Conservation (phyloP, 2,329 filamentous ascomycete species). For the Fusarium setosum region DNA sequence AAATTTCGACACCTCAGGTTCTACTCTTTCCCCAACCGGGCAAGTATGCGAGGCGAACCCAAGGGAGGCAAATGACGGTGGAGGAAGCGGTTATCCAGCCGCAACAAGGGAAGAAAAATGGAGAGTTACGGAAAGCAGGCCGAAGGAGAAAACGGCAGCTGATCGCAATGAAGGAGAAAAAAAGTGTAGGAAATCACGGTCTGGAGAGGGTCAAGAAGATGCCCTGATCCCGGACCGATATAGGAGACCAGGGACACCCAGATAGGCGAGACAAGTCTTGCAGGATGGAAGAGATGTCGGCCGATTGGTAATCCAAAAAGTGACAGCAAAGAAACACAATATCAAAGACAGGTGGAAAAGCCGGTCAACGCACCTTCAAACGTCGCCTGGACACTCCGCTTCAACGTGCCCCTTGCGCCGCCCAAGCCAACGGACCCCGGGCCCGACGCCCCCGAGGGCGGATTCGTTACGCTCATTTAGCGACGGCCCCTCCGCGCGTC, state of each 20-base stretch:
- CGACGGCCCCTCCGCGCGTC: slow-evolving; percentile 11
- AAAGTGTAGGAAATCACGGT: slow-evolving; percentile 11
- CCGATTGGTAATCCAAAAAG: not conserved
- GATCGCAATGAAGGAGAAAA: slow-evolving; percentile 4
- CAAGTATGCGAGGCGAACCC: slow-evolving; percentile 17
- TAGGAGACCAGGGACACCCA: slow-evolving; percentile 9
- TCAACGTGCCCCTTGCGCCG: slow-evolving; percentile 54
- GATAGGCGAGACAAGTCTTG: slow-evolving; percentile 22
- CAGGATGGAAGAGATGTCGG: not conserved
- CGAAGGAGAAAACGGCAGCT: slow-evolving; percentile 17
- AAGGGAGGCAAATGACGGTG: not conserved
- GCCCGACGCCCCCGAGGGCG: slow-evolving; percentile 61
- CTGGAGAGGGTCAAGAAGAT: not conserved
- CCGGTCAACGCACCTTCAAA: slow-evolving; percentile 65
- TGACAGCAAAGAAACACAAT: too few species aligned
- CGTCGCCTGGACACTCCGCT: slow-evolving; percentile 69
- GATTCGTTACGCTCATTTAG: slow-evolving; percentile 66
- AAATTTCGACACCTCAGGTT: slow-evolving; percentile 37
- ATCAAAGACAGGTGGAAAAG: too few species aligned
- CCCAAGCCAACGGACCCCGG: slow-evolving; percentile 58
- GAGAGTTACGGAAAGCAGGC: slow-evolving; percentile 11
- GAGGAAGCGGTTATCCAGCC: not conserved
- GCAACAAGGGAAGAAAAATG: not conserved
- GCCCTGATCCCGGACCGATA: slow-evolving; percentile 4
- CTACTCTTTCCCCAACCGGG: slow-evolving; percentile 15